Evolutionary conservation across 768 basidiomycete species (phyloP), one percentile per base, ranked within the genome.

Genomic region (Agrocybe chaxingu): DNA sequence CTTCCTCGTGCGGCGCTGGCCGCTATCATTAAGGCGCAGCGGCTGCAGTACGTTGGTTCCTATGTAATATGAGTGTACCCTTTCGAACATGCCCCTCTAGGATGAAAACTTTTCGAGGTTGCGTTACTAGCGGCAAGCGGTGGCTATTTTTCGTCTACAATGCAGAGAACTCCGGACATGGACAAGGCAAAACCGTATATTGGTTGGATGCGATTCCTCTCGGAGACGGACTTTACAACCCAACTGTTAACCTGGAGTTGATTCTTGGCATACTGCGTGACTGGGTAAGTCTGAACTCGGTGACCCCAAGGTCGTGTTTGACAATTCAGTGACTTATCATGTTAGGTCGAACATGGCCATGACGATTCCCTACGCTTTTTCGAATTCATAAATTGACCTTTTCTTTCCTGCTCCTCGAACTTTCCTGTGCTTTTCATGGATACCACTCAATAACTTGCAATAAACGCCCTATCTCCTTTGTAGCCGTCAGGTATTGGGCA

Each of bases 331-430:
- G 38, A 33, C 35, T 45, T 51, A 31, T 42, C 19, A 37, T 47
- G 35, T 48, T 44, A 55, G 54, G 45, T 55, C 48, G 54, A 55
- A 52, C 31, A 52, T 13, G 50, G 54, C 34, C 54, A 55, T 51
- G 50, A 51, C 35, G 32, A 45, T 24, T 13, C 37, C 50, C 50
- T 45, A 45, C 50, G 50, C 38, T 51, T 51, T 45, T 51, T 51
- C 35, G 31, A 51, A 13, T 51, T 3, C 24, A 24, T 24, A 24
- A 24, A 24, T 24, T 24, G 1, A 24, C 24, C 24, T 24, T 24
- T 1, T 24, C 24, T 24, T 24, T 24, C 24, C 24, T 24, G 24
- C 1, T 1, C 24, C 1, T 24, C 24, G 24, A 24, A 24, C 0
- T 24, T 24, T 1, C 1, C 24, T 24, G 24, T 24, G 24, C 24